Conservation (phyloP, 768 basidiomycete species). For the Kwoniella mangroviensis region DNA sequence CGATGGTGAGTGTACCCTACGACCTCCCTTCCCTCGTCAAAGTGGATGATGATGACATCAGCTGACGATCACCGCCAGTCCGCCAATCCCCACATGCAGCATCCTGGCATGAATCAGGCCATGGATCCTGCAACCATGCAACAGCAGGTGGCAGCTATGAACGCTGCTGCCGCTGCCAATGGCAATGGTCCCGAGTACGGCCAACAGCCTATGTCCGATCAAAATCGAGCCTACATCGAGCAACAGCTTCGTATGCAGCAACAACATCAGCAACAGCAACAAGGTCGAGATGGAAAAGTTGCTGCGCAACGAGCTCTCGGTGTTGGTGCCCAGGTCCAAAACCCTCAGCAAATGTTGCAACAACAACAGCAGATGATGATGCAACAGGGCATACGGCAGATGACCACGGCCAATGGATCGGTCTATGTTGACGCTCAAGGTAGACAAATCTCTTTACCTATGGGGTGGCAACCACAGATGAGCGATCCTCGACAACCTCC, state of each 20-base stretch:
- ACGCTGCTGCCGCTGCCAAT: slow-evolving; percentile 1
- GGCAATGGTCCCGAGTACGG: slow-evolving; percentile 10
- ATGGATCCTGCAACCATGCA: slow-evolving; percentile 15
- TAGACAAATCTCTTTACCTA: slow-evolving; percentile 16
- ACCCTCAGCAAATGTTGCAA: slow-evolving; percentile 18
- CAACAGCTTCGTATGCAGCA: slow-evolving; percentile 21
- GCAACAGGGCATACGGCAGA: slow-evolving; percentile 16
- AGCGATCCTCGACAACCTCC: slow-evolving; percentile 26
- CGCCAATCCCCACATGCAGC: slow-evolving; percentile 22
- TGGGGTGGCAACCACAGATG: slow-evolving; percentile 22
- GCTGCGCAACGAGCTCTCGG: slow-evolving; percentile 21
- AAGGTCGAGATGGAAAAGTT: slow-evolving; percentile 19
- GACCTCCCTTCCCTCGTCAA: slow-evolving; percentile 8
- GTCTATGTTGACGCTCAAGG: slow-evolving; percentile 23
- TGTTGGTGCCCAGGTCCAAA: slow-evolving; percentile 19
- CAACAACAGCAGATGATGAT: slow-evolving; percentile 20
- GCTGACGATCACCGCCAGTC: slow-evolving; percentile 14
- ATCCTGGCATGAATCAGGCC: slow-evolving; percentile 21
- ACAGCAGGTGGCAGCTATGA: slow-evolving; percentile 23
- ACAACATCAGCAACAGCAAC: slow-evolving; percentile 16
- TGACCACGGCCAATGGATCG: slow-evolving; percentile 11
- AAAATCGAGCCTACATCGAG: slow-evolving; percentile 19
- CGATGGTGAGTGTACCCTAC: slow-evolving; percentile 13
- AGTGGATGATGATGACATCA: background rate
- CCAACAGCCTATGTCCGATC: slow-evolving; percentile 14